Percentiles rank a stretch among this genome's conserved stretches.
These are phyloP conservation scores for Chamaecrista fasciculata DNA, from an alignment of 306 rosid species.

Conservation along the genomic window DNA sequence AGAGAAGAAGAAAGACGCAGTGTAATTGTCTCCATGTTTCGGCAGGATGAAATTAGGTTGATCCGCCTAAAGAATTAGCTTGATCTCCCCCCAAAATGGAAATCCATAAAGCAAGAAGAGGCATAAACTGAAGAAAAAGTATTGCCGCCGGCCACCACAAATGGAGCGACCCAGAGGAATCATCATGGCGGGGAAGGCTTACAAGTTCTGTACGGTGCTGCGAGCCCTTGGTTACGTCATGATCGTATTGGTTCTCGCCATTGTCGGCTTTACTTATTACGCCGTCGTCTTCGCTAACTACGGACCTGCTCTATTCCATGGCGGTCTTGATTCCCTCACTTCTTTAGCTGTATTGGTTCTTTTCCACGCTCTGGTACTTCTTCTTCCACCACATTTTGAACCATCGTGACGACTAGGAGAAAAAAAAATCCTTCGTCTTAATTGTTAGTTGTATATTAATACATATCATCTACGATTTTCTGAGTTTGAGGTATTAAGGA, in stretches of 20 bases:
- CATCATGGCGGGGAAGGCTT: constrained; percentile 65
- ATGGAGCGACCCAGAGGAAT: constrained; percentile 25
- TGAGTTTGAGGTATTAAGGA: background rate
- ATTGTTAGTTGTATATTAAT: background rate
- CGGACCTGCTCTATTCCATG: constrained; percentile 54
- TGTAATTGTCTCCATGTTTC: background rate
- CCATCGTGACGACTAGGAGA: background rate
- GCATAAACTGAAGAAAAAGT: background rate
- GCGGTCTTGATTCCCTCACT: constrained; percentile 37
- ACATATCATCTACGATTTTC: background rate
- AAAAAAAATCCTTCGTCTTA: background rate
- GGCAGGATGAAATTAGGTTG: background rate
- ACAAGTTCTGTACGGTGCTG: constrained; percentile 54
- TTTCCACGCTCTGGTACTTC: constrained; percentile 66
- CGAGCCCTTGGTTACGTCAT: constrained; percentile 63
- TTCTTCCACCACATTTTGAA: background rate
- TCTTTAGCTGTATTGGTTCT: constrained; percentile 47
- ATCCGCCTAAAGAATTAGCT: no score
- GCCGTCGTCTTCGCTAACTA: constrained; percentile 56
- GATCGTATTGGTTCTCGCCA: constrained; percentile 53
- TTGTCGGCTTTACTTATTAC: constrained; percentile 60
- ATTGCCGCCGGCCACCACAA: background rate
- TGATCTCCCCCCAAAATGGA: background rate
- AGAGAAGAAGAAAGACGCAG: background rate
- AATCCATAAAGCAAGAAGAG: background rate